Evolutionary conservation across 176 grass and related monocot genomes (phyloP).

Genomic region (Carex littledalei): DNA sequence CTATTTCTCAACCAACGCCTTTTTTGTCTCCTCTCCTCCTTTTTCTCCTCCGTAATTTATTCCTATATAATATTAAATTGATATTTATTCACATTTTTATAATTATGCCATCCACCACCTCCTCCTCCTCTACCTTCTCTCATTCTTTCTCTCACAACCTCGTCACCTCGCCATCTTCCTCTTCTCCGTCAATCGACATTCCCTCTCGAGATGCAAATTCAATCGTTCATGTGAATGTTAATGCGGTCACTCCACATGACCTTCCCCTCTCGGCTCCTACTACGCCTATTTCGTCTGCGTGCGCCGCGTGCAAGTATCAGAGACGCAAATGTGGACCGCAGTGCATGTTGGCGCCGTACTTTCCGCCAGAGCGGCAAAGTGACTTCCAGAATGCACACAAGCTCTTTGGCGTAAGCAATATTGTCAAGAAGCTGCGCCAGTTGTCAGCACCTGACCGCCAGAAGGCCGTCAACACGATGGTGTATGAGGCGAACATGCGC

Average conservation of each 20-base stretch:
- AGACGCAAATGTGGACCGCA: conserved; percentile 1
- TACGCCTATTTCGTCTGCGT: background rate
- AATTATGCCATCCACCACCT: background rate
- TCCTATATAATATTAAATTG: background rate
- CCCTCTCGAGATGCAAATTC: background rate
- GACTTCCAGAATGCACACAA: conserved; percentile 14
- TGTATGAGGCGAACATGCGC: conserved; percentile 13
- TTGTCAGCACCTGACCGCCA: background rate
- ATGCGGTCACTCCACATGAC: background rate
- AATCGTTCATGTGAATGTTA: background rate
- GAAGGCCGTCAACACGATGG: background rate
- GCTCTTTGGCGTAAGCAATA: conserved; percentile 28
- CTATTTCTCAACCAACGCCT: background rate
- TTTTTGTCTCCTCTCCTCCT: background rate
- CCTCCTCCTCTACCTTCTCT: background rate
- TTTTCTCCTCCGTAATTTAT: background rate
- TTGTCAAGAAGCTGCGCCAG: conserved; percentile 13
- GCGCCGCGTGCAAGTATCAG: conserved; percentile 33
- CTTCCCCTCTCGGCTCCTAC: background rate
- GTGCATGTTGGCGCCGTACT: conserved; percentile 20
- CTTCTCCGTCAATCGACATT: background rate
- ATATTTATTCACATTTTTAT: background rate
- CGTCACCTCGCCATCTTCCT: background rate
- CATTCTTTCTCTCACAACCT: background rate
- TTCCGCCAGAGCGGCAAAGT: background rate